Percentiles rank a stretch among this genome's conserved stretches.
Conservation (phyloP, 495 filamentous ascomycete genomes). For the Neurospora hispaniola region DNA sequence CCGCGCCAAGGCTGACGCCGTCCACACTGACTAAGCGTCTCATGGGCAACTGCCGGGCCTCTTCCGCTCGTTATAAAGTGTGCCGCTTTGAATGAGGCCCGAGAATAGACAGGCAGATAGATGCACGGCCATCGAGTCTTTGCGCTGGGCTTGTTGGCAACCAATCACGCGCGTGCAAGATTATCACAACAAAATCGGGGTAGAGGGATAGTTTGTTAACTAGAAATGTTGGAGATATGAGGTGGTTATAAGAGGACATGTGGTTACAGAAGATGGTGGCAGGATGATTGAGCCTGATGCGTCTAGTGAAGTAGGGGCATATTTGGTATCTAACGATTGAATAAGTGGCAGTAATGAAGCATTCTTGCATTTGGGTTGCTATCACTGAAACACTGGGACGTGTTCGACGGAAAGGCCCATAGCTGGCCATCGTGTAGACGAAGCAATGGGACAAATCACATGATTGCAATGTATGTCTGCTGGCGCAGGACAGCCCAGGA, state of each 20-base stretch:
- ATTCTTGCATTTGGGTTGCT: neutral
- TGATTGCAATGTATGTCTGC: neutral
- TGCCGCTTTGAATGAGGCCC: slow-evolving; percentile 13
- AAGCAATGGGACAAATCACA: neutral
- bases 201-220: neutral
- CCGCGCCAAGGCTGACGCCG: slow-evolving; percentile 78
- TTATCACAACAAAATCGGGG: neutral
- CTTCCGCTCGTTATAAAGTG: slow-evolving; percentile 8
- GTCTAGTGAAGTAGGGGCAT: neutral
- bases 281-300: neutral
- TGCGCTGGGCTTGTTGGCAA: neutral
- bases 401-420: neutral
- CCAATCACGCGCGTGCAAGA: neutral
- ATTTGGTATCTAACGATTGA: neutral
- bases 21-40: slow-evolving; percentile 43
- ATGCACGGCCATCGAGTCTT: neutral
- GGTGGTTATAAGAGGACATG: neutral
- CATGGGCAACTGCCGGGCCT: neutral
- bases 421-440: neutral
- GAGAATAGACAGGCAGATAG: neutral
- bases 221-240: neutral
- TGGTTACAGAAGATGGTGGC: neutral
- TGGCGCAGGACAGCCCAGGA: neutral
- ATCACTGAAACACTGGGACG: neutral
- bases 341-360: neutral